phyloP scores from a whole-genome alignment of 2,329 filamentous ascomycete genomes.

The Endocalyx cinctus region DNA sequence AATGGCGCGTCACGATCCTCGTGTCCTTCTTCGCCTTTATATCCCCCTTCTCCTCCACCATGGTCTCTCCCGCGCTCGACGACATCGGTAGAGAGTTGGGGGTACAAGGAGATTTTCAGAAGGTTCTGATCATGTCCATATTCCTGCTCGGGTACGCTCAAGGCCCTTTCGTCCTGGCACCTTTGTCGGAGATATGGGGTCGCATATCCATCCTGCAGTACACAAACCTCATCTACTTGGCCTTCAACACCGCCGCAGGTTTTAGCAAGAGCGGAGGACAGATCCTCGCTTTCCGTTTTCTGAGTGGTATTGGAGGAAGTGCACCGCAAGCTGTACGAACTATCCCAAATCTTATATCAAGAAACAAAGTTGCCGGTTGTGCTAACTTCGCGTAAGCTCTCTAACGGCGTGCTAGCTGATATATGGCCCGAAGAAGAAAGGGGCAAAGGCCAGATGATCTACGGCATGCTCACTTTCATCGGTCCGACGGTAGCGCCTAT shows the following conservation, averaged over 20 bases:
- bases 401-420: conserved; percentile 38
- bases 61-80: conserved; percentile 44
- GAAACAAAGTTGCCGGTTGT: conserved; percentile 18
- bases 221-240: conserved; percentile 40
- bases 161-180: conserved; percentile 41
- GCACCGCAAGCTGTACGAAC: conserved; percentile 37
- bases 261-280: conserved; percentile 37
- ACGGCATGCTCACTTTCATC: conserved; percentile 30
- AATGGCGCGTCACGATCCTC: conserved; percentile 30
- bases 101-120: conserved; percentile 35
- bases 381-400: no score
- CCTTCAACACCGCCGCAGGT: conserved; percentile 50
- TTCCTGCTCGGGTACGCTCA: conserved; percentile 45
- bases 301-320: conserved; percentile 42
- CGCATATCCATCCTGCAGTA: conserved; percentile 43
- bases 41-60: conserved; percentile 49
- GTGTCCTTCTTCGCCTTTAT: conserved; percentile 46
- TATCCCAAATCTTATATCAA: not conserved
- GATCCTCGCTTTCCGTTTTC: conserved; percentile 45
- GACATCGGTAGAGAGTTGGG: conserved; percentile 40
- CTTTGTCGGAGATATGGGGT: conserved; percentile 24
- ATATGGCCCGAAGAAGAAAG: conserved; percentile 35
- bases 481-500: conserved; percentile 25
- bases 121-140: conserved; percentile 38
- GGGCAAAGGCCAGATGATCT: conserved; percentile 37